These are phyloP conservation scores for Mycena albidolilacea DNA, from an alignment of 768 basidiomycete genomes.

Conservation along the genomic window DNA sequence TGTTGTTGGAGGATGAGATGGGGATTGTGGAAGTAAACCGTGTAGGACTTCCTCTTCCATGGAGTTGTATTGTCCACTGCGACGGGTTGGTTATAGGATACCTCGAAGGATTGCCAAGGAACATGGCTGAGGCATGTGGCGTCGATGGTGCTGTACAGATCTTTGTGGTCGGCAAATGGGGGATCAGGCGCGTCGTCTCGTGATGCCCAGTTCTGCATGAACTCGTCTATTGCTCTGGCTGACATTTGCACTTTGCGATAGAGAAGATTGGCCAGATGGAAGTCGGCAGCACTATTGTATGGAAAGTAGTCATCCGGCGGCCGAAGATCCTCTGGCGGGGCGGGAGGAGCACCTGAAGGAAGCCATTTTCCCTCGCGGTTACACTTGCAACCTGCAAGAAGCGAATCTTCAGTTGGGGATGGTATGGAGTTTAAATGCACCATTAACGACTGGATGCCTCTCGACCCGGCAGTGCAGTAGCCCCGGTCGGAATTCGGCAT, in stretches of 20 bases:
- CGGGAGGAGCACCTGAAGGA: not conserved
- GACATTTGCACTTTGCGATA: constrained; percentile 32
- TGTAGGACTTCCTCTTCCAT: constrained; percentile 40
- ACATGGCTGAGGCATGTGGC: constrained; percentile 15
- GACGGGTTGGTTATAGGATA: constrained; percentile 3
- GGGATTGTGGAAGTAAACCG: constrained; percentile 47
- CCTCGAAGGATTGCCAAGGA: constrained; percentile 15
- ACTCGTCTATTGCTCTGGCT: constrained; percentile 22
- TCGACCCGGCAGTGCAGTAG: too few relatives aligned
- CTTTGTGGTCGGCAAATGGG: constrained; percentile 22
- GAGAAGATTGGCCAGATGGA: constrained; percentile 27
- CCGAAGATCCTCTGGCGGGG: not conserved
- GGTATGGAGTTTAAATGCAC: too few relatives aligned
- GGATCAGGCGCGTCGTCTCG: constrained; percentile 8
- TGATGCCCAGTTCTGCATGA: constrained; percentile 33
- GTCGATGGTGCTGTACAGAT: constrained; percentile 27
- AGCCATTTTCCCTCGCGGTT: constrained; percentile 21
- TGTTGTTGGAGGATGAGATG: constrained; percentile 36
- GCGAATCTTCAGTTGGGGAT: too few relatives aligned
- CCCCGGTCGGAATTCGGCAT: too few relatives aligned
- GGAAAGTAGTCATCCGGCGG: constrained; percentile 11
- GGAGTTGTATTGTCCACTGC: not conserved
- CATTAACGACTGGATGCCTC: too few relatives aligned
- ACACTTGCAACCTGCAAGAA: constrained; percentile 10
- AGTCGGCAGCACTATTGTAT: not conserved